These are phyloP conservation scores for Leishmania lainsoni DNA, from an alignment of 208 protist species.

Conservation along the genomic window DNA sequence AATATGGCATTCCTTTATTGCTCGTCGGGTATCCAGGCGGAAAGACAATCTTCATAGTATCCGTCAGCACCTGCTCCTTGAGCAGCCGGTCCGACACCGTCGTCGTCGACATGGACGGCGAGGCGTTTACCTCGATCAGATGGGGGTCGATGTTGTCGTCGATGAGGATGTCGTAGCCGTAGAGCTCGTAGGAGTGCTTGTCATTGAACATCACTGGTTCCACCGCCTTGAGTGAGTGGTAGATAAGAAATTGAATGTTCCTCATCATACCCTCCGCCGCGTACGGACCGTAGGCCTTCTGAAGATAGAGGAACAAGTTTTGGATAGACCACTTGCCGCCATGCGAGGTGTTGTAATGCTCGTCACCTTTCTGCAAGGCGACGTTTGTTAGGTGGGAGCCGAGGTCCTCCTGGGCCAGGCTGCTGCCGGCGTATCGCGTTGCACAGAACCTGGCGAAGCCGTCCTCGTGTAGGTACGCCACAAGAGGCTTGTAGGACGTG, in stretches of 20 bases:
- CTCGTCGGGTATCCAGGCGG: slow-evolving; percentile 68
- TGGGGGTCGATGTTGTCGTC: slow-evolving; percentile 95
- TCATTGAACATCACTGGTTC: slow-evolving; percentile 95
- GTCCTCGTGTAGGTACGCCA: slow-evolving; percentile 90
- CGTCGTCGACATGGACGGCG: slow-evolving; percentile 89
- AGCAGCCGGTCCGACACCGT: slow-evolving; percentile 81
- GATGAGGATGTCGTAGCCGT: slow-evolving; percentile 98
- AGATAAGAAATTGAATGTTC: slow-evolving; percentile 94
- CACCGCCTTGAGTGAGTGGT: slow-evolving; percentile 90
- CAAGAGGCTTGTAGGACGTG: slow-evolving; percentile 91
- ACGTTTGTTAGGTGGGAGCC: slow-evolving; percentile 97
- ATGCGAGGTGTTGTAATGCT: slow-evolving; percentile 93
- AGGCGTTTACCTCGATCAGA: slow-evolving; percentile 97
- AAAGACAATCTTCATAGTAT: slow-evolving; percentile 84
- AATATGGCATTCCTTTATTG: slow-evolving; percentile 68
- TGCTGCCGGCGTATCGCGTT: slow-evolving; percentile 75
- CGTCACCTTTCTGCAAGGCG: slow-evolving; percentile 94
- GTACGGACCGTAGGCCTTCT: slow-evolving; percentile 72
- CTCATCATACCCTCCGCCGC: slow-evolving; percentile 73
- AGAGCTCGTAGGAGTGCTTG: slow-evolving; percentile 97
- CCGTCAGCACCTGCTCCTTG: slow-evolving; percentile 84
- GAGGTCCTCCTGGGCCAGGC: slow-evolving; percentile 71
- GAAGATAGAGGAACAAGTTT: slow-evolving; percentile 89
- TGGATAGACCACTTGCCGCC: slow-evolving; percentile 95
- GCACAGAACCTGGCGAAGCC: slow-evolving; percentile 96